These are phyloP conservation scores for Orbilia blumenaviensis DNA, from an alignment of 2,329 filamentous ascomycete genomes.

Conservation along the genomic window DNA sequence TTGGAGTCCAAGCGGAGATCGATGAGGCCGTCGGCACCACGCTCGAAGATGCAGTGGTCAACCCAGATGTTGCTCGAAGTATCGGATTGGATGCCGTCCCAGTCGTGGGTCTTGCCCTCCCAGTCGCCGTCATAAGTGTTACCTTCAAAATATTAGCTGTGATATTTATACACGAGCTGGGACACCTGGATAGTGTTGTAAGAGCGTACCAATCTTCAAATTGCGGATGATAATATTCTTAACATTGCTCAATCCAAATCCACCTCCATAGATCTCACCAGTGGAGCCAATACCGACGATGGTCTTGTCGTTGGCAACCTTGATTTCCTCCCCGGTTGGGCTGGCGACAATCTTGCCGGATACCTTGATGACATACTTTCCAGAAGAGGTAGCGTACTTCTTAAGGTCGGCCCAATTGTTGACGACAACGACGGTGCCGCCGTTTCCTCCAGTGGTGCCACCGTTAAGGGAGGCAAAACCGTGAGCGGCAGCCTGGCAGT, in stretches of 20 bases:
- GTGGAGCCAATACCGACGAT: slow-evolving; percentile 52
- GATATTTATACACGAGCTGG: too few relatives aligned
- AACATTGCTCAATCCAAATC: slow-evolving; percentile 54
- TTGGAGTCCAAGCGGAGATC: slow-evolving; percentile 56
- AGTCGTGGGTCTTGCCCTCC: slow-evolving; percentile 52
- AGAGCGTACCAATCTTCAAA: slow-evolving; percentile 51
- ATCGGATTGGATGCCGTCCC: slow-evolving; percentile 57
- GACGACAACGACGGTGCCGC: slow-evolving; percentile 41
- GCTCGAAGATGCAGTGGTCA: slow-evolving; percentile 55
- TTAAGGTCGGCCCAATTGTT: slow-evolving; percentile 47
- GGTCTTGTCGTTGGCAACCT: slow-evolving; percentile 44
- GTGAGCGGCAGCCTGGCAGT: slow-evolving; percentile 33
- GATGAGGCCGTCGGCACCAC: slow-evolving; percentile 56
- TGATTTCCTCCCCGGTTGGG: slow-evolving; percentile 34
- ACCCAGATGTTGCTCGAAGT: slow-evolving; percentile 56
- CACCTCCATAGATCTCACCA: slow-evolving; percentile 55
- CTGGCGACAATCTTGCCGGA: slow-evolving; percentile 42
- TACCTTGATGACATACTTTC: slow-evolving; percentile 49
- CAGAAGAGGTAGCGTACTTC: slow-evolving; percentile 40
- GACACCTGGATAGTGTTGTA: not conserved
- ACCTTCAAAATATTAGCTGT: slow-evolving; percentile 8
- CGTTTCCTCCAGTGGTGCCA: slow-evolving; percentile 44
- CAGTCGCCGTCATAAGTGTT: slow-evolving; percentile 55
- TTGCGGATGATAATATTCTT: slow-evolving; percentile 57
- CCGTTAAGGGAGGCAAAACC: slow-evolving; percentile 39